These are phyloP conservation scores for Lasiodiplodia gonubiensis DNA, from an alignment of 2,329 filamentous ascomycete genomes.

Conservation along the genomic window DNA sequence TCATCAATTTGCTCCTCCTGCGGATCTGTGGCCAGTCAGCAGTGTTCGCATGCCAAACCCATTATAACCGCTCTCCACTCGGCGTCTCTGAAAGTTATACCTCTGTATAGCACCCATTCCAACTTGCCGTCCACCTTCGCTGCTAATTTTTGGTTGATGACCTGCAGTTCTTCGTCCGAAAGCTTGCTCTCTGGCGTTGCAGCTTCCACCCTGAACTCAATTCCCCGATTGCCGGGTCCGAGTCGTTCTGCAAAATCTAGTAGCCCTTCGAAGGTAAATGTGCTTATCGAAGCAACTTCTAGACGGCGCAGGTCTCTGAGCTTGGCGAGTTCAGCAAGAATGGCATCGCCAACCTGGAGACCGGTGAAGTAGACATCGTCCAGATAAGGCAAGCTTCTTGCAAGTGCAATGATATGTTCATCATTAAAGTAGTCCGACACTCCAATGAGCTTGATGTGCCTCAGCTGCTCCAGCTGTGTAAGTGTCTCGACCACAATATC, in stretches of 20 bases:
- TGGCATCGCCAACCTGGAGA: conserved; percentile 57
- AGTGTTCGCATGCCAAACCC: too few relatives aligned
- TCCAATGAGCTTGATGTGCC: conserved; percentile 59
- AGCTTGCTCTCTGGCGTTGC: conserved; percentile 52
- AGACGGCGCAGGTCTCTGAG: conserved; percentile 59
- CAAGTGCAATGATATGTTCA: conserved; percentile 57
- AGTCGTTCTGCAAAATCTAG: conserved; percentile 51
- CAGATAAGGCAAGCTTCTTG: conserved; percentile 53
- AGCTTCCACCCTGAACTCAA: conserved; percentile 52
- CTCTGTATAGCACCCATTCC: conserved; percentile 52
- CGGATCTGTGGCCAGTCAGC: conserved; percentile 44
- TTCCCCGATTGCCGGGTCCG: conserved; percentile 48
- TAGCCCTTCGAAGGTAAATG: conserved; percentile 61
- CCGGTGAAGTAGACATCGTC: conserved; percentile 65
- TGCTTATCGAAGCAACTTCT: conserved; percentile 60
- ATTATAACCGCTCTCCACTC: neutral
- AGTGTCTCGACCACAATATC: conserved; percentile 59
- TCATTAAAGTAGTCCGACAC: conserved; percentile 59
- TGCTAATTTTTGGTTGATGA: conserved; percentile 46
- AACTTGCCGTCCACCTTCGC: conserved; percentile 51
- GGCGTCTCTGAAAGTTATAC: conserved; percentile 37
- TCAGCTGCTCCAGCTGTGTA: conserved; percentile 58
- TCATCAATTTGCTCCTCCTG: conserved; percentile 52
- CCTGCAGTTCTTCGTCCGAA: conserved; percentile 45
- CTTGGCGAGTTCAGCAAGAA: conserved; percentile 52